Conservation (phyloP, 495 filamentous ascomycete genomes). For the Aspergillus affinis region DNA sequence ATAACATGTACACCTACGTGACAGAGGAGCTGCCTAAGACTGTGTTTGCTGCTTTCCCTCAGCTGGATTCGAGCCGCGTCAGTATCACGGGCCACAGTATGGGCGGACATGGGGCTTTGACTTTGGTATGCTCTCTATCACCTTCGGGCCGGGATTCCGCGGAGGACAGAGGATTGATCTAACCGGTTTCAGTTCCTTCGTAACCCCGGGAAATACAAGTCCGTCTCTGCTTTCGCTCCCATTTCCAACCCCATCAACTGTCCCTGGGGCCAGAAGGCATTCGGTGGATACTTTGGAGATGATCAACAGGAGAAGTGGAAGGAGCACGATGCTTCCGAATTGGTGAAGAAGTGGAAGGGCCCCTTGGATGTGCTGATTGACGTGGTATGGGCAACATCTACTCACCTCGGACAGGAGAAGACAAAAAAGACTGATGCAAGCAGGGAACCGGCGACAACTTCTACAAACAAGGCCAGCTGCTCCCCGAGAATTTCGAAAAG, state of each 20-base stretch:
- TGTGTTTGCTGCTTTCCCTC: conserved; percentile 64
- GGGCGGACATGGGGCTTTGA: conserved; percentile 95
- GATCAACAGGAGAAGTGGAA: conserved; percentile 72
- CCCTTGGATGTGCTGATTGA: conserved; percentile 77
- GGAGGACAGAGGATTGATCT: conserved; percentile 1
- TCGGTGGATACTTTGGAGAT: conserved; percentile 82
- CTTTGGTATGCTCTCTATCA: conserved; percentile 52
- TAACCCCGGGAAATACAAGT: conserved; percentile 85
- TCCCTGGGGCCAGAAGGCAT: conserved; percentile 96
- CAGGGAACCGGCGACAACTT: conserved; percentile 91
- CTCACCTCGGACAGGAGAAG: background rate
- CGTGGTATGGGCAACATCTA: conserved; percentile 50
- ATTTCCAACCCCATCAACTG: conserved; percentile 84
- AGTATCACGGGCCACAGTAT: conserved; percentile 92
- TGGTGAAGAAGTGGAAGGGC: conserved; percentile 72
- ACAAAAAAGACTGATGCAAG: conserved; percentile 3
- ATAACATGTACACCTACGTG: conserved; percentile 94
- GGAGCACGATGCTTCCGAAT: conserved; percentile 88
- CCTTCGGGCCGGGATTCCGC: conserved; percentile 9
- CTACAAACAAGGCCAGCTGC: conserved; percentile 87
- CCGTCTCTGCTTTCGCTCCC: conserved; percentile 86
- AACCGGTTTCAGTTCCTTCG: conserved; percentile 63
- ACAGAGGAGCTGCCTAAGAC: conserved; percentile 74
- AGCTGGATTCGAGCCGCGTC: conserved; percentile 65
- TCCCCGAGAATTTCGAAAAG: conserved; percentile 88